phyloP scores from a whole-genome alignment of 2,329 filamentous ascomycete genomes.

The Lasiodiplodia sp. region DNA sequence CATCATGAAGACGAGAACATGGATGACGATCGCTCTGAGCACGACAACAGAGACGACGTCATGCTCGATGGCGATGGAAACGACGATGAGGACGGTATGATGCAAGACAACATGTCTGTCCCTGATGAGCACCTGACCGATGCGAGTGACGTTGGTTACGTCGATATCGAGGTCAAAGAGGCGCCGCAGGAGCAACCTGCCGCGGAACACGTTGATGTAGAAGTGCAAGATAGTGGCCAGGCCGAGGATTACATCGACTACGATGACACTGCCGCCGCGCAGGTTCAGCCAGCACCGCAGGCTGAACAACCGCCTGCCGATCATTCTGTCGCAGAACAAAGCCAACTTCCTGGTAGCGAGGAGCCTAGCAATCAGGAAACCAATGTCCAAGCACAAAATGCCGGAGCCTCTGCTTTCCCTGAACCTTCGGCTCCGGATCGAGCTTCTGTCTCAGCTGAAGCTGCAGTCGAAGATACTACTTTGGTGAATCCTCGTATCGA shows the following conservation, averaged over 20 bases:
- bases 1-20: slow-evolving; percentile 59
- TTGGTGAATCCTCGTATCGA: background rate
- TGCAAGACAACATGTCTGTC: slow-evolving; percentile 29
- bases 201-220: slow-evolving; percentile 18
- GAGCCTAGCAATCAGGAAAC: background rate
- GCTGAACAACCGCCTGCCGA: background rate
- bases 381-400: background rate
- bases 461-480: background rate
- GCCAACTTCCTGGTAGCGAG: background rate
- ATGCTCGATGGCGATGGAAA: slow-evolving; percentile 46
- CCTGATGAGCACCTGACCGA: slow-evolving; percentile 34
- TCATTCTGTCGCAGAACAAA: background rate
- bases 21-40: slow-evolving; percentile 55
- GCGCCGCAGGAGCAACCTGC: slow-evolving; percentile 1
- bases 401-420: background rate
- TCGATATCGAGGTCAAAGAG: slow-evolving; percentile 29
- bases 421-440: background rate
- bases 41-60: slow-evolving; percentile 43
- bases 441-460: slow-evolving; percentile 3
- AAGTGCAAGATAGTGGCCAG: slow-evolving; percentile 35
- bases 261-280: slow-evolving; percentile 26
- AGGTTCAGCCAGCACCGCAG: slow-evolving; percentile 1
- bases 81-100: slow-evolving; percentile 30
- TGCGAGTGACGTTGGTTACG: slow-evolving; percentile 30
- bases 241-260: slow-evolving; percentile 30